Evolutionary conservation across 768 basidiomycete species (phyloP).

Genomic region (Cubamyces sp.): DNA sequence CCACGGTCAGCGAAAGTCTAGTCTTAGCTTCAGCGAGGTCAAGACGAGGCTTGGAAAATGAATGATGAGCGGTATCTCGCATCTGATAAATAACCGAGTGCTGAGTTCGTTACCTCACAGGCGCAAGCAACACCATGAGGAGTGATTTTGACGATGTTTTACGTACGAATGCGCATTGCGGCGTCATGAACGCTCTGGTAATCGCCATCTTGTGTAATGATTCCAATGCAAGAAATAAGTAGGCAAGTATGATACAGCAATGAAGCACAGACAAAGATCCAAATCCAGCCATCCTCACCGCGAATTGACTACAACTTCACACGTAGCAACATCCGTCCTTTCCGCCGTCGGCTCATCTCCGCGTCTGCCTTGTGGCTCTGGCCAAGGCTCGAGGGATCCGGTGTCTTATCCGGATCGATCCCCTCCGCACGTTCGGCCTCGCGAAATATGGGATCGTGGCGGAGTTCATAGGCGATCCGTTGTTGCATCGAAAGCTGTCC

Average conservation of each 20-base stretch:
- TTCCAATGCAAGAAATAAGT: too few species aligned
- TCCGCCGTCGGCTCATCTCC: constrained; percentile 11
- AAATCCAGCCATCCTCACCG: not conserved
- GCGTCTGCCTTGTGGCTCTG: not conserved
- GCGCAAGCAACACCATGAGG: not conserved
- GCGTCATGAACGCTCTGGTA: too few species aligned
- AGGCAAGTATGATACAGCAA: not conserved
- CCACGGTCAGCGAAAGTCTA: not conserved
- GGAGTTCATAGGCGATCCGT: constrained; percentile 50
- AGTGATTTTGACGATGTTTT: constrained; percentile 2
- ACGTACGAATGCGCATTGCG: not conserved
- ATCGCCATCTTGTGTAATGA: too few species aligned
- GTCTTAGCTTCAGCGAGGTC: too few species aligned
- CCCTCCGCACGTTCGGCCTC: constrained; percentile 33
- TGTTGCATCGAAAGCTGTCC: constrained; percentile 45
- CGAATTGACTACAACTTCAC: constrained; percentile 12
- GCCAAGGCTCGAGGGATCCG: constrained; percentile 19
- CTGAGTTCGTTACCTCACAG: too few species aligned
- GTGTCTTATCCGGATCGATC: constrained; percentile 31
- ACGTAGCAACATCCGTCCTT: constrained; percentile 1
- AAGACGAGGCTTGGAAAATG: too few species aligned
- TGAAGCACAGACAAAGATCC: not conserved
- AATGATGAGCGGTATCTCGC: too few species aligned
- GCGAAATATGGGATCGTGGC: constrained; percentile 30
- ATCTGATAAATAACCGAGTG: too few species aligned